Conservation (phyloP, 2,329 filamentous ascomycete species). For the Neopestalotiopsis rosae region DNA sequence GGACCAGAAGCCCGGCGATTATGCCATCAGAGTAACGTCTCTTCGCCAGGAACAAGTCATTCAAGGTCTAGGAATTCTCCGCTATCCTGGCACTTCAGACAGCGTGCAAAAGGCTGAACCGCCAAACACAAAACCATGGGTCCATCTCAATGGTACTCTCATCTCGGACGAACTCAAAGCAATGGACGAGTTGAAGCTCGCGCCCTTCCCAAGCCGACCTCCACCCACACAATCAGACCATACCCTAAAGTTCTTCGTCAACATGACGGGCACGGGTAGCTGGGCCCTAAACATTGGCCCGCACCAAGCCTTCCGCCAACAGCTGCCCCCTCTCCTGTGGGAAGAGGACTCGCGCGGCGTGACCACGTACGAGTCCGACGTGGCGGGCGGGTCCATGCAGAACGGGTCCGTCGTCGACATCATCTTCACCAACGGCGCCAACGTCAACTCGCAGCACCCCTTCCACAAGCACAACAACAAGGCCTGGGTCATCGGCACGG, state of each 20-base stretch:
- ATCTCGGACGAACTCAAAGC: slow-evolving; percentile 4
- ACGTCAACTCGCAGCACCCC: slow-evolving; percentile 28
- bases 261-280: slow-evolving; percentile 22
- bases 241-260: slow-evolving; percentile 25
- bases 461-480: slow-evolving; percentile 37
- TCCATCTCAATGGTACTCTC: slow-evolving; percentile 25
- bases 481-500: slow-evolving; percentile 30
- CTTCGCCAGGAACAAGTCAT: slow-evolving; percentile 25
- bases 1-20: slow-evolving; percentile 22
- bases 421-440: slow-evolving; percentile 30
- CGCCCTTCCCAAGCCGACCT: slow-evolving; percentile 21
- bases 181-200: slow-evolving; percentile 24
- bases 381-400: slow-evolving; percentile 17
- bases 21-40: slow-evolving; percentile 23
- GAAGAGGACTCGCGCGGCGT: slow-evolving; percentile 23
- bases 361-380: slow-evolving; percentile 21
- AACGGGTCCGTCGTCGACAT: slow-evolving; percentile 34
- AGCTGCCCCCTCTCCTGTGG: slow-evolving; percentile 25
- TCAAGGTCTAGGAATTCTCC: slow-evolving; percentile 23
- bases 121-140: slow-evolving; percentile 23
- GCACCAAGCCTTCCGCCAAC: slow-evolving; percentile 26
- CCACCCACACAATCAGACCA: slow-evolving; percentile 21
- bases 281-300: slow-evolving; percentile 26
- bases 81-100: slow-evolving; percentile 14
- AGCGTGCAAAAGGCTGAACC: not conserved